Evolutionary conservation across 768 basidiomycete species (phyloP).

Genomic region (Gelatoporia subvermispora): DNA sequence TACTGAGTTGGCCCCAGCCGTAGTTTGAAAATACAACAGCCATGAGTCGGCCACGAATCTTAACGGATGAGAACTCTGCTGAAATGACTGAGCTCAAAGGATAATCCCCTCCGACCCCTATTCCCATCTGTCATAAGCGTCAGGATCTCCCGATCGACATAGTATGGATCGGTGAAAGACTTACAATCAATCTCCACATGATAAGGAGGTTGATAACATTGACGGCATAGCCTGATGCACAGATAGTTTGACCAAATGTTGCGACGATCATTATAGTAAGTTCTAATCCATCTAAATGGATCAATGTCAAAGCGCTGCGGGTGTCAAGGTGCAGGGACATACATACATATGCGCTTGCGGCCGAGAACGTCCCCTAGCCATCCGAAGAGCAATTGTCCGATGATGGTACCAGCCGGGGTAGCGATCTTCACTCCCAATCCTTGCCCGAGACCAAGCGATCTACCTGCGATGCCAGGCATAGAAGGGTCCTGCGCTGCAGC

Average conservation of each 20-base stretch:
- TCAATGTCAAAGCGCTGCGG: neutral
- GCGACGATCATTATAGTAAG: slow-evolving; percentile 34
- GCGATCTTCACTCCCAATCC: slow-evolving; percentile 42
- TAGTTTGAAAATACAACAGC: slow-evolving; percentile 41
- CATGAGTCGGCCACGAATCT: slow-evolving; percentile 45
- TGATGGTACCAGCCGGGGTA: slow-evolving; percentile 35
- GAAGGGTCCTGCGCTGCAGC: neutral
- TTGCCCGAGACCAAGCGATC: slow-evolving; percentile 37
- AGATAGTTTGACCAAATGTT: slow-evolving; percentile 35
- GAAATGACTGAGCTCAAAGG: slow-evolving; percentile 44
- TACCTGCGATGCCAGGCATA: slow-evolving; percentile 1
- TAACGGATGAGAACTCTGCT: slow-evolving; percentile 40
- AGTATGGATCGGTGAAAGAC: slow-evolving; percentile 4
- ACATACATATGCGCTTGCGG: slow-evolving; percentile 35
- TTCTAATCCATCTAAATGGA: slow-evolving; percentile 39
- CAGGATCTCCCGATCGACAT: neutral
- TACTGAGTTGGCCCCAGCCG: slow-evolving; percentile 40
- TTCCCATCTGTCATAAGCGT: slow-evolving; percentile 20
- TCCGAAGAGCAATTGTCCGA: slow-evolving; percentile 40
- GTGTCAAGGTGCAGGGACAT: neutral
- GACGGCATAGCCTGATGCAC: slow-evolving; percentile 32
- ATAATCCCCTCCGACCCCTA: slow-evolving; percentile 44
- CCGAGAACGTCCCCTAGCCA: slow-evolving; percentile 42
- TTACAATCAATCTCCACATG: slow-evolving; percentile 42
- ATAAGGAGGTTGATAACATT: slow-evolving; percentile 39